These are phyloP conservation scores for Eutrema japonicum DNA, from an alignment of 345 rosid species.

Conservation along the genomic window DNA sequence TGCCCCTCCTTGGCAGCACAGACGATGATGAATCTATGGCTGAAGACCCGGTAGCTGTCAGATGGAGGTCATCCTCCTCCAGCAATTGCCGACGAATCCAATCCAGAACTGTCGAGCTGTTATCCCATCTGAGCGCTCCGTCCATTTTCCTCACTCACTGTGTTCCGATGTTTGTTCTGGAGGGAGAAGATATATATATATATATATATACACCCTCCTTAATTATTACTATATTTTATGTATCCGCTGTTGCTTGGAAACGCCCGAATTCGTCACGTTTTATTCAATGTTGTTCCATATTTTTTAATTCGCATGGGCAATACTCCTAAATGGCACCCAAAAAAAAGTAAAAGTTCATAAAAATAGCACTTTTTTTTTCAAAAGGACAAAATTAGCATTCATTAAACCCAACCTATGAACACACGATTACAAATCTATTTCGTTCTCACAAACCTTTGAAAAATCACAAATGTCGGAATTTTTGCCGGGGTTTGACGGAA, in stretches of 20 bases:
- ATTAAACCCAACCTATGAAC: too few species aligned
- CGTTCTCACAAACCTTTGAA: too few species aligned
- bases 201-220: not conserved
- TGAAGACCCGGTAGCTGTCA: constrained; percentile 5
- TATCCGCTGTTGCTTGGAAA: constrained; percentile 33
- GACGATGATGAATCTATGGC: constrained; percentile 6
- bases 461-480: too few species aligned
- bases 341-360: too few species aligned
- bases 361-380: too few species aligned
- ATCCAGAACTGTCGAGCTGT: constrained; percentile 21
- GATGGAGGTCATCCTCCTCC: constrained; percentile 27
- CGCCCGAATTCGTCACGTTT: constrained; percentile 30
- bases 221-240: not conserved
- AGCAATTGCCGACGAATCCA: constrained; percentile 38
- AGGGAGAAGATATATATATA: too few species aligned
- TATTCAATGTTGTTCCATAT: constrained; percentile 25
- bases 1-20: constrained; percentile 8
- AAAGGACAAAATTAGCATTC: too few species aligned
- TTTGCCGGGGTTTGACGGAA: too few species aligned
- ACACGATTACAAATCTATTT: too few species aligned
- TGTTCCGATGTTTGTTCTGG: not conserved
- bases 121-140: constrained; percentile 17
- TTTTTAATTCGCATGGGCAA: not conserved
- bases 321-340: too few species aligned
- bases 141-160: constrained; percentile 28